These are phyloP conservation scores for Fomitopsis betulina DNA, from an alignment of 1,284 basidiomycete genomes.

Conservation along the genomic window DNA sequence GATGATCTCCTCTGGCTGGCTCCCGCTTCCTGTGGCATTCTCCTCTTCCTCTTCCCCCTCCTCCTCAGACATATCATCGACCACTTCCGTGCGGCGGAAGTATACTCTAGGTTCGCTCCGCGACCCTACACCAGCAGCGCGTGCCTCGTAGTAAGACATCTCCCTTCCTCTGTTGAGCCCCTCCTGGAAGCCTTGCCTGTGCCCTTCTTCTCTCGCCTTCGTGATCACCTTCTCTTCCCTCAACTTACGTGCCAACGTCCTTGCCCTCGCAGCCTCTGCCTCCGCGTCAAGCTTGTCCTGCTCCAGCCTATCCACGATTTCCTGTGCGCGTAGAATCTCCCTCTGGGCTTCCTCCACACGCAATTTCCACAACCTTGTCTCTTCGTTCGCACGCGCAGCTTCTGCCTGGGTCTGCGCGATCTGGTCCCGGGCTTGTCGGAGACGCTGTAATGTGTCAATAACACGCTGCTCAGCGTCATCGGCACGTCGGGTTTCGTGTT, in stretches of 20 bases:
- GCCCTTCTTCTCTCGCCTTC: conserved; percentile 40
- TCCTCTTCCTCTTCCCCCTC: conserved; percentile 13
- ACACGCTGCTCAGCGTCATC: conserved; percentile 41
- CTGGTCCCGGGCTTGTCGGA: conserved; percentile 36
- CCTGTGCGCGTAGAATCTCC: conserved; percentile 44
- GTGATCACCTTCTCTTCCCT: conserved; percentile 38
- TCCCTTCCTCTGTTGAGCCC: conserved; percentile 32
- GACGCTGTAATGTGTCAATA: conserved; percentile 38
- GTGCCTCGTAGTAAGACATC: conserved; percentile 19
- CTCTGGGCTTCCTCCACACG: conserved; percentile 44
- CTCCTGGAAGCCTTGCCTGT: conserved; percentile 35
- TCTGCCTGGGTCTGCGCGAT: conserved; percentile 39
- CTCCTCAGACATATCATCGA: conserved; percentile 15
- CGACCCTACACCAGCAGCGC: not conserved
- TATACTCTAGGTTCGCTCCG: conserved; percentile 9
- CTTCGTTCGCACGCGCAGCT: conserved; percentile 34
- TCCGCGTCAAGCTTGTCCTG: conserved; percentile 39
- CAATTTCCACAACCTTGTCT: conserved; percentile 40
- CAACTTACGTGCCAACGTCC: conserved; percentile 37
- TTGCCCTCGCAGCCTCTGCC: conserved; percentile 38
- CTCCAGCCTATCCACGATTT: conserved; percentile 38
- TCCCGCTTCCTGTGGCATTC: conserved; percentile 6
- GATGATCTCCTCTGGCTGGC: conserved; percentile 4
- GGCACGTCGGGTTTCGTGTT: conserved; percentile 39
- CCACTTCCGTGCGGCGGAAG: conserved; percentile 2